These are phyloP conservation scores for Eucalyptus rudis DNA, from an alignment of 345 rosid genomes.

Conservation along the genomic window DNA sequence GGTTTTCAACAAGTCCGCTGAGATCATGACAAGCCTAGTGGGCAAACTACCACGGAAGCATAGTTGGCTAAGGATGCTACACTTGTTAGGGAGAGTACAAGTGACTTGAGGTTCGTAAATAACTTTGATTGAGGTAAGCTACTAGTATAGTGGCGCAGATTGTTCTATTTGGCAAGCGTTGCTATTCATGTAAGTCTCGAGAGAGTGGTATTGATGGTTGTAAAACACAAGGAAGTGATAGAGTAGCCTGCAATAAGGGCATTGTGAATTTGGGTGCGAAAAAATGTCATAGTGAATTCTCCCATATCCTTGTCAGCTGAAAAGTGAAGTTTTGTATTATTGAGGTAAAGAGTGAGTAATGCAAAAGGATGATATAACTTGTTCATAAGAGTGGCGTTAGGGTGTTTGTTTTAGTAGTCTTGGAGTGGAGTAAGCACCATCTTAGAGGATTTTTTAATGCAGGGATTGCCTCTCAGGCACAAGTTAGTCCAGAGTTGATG, in stretches of 20 bases:
- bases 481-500: too few species aligned
- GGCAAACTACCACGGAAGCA: background rate
- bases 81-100: background rate
- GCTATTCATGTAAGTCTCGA: background rate
- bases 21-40: background rate
- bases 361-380: background rate
- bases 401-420: background rate
- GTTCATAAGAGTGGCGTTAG: background rate
- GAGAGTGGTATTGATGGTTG: background rate
- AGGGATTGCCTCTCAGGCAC: background rate
- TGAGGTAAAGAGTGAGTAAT: background rate
- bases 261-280: background rate
- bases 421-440: background rate
- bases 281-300: background rate
- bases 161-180: background rate
- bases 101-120: background rate
- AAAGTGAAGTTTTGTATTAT: background rate
- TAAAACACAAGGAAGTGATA: background rate
- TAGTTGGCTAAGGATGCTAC: background rate
- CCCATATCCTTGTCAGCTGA: background rate
- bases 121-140: background rate
- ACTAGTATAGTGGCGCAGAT: background rate
- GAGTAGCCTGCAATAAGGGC: background rate
- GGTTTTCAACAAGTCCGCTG: background rate
- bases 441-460: background rate